Base-by-base conservation (phyloP, 2,329 filamentous ascomycete species). In the Chaetoscypha palmicola region DNA sequence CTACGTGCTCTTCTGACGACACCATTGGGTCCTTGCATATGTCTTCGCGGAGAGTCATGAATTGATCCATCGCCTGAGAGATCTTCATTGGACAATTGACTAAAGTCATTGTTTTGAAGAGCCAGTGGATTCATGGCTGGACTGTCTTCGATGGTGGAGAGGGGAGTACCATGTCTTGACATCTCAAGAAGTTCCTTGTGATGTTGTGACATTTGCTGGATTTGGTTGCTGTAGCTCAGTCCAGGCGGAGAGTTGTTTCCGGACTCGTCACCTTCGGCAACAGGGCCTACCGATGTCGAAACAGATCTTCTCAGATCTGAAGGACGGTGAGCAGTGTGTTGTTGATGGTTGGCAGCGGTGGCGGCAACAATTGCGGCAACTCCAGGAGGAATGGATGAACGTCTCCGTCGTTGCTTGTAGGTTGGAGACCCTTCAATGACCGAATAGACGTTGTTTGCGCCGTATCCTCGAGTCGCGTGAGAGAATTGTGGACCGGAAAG, bases 391-490 rank as follows among this genome's bases (percentile, higher is more conserved):
- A 97, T 88, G 32, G 91, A 97, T 26, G 92, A 96, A 51, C 92
- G 85, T 55, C 92, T 81, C 64, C 92, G 79, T 58, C 92, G 81
- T 72, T 97, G 92, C 77, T 98, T 98, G 72, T 98, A 98, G 28
- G 92, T 97, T 10, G 92, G 92, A 21, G 92, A 98, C 38, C 92
- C 92, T 70, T 98, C 92, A 62, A 97, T 92, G 38, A 95, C 90
- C 38, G 88, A 91, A 71, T 94, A 96, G 56, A 92, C 86, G 63
- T 88, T 94, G 65, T 83, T 84, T 34, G 71, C 64, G 47, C 74
- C 75, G 55, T 87, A 87, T 30, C 74, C 70, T 53, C 82, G 73
- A 20, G 77, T 72, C 23, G 82, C 78, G 35, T 85, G 80, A 20
- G 83, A 79, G 66, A 87, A 96, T 59, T 90, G 86, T 38, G 83